phyloP scores from a whole-genome alignment of 768 basidiomycete species.

The Leccinum ochraceum region DNA sequence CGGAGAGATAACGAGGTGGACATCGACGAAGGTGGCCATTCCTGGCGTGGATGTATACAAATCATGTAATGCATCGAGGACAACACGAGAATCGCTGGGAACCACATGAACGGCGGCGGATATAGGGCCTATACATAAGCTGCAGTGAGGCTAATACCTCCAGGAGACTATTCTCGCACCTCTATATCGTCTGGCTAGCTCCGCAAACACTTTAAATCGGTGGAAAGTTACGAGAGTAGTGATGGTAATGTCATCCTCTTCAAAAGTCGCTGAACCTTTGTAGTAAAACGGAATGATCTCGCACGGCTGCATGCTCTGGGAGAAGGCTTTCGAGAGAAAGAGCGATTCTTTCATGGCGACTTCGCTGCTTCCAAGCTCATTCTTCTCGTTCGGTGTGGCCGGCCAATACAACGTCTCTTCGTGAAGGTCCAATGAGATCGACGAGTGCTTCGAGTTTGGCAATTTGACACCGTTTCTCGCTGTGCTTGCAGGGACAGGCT shows the following conservation, averaged over 20 bases:
- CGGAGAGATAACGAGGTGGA: slow-evolving; percentile 82
- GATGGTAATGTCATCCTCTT: slow-evolving; percentile 74
- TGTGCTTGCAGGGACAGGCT: background rate
- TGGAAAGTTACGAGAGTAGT: slow-evolving; percentile 84
- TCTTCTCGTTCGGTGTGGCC: background rate
- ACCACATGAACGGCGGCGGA: slow-evolving; percentile 81
- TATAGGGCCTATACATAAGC: slow-evolving; percentile 62
- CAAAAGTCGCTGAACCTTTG: slow-evolving; percentile 56
- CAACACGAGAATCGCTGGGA: slow-evolving; percentile 38
- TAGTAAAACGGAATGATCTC: slow-evolving; percentile 84
- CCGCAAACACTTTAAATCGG: slow-evolving; percentile 69
- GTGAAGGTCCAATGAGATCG: slow-evolving; percentile 4
- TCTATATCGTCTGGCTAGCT: slow-evolving; percentile 75
- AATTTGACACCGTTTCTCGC: background rate
- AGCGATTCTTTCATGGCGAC: slow-evolving; percentile 47
- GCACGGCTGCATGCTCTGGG: slow-evolving; percentile 68
- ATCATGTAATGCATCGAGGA: slow-evolving; percentile 62
- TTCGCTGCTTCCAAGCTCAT: background rate
- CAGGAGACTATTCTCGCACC: slow-evolving; percentile 43
- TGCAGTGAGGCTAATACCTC: background rate
- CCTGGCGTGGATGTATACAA: slow-evolving; percentile 66
- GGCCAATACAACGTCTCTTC: slow-evolving; percentile 28
- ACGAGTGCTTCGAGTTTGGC: slow-evolving; percentile 3
- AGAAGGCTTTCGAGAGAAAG: slow-evolving; percentile 69
- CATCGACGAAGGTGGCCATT: slow-evolving; percentile 73